Evolutionary conservation across 176 grass and related monocot species (phyloP).

Genomic region (Panicum miliaceum): DNA sequence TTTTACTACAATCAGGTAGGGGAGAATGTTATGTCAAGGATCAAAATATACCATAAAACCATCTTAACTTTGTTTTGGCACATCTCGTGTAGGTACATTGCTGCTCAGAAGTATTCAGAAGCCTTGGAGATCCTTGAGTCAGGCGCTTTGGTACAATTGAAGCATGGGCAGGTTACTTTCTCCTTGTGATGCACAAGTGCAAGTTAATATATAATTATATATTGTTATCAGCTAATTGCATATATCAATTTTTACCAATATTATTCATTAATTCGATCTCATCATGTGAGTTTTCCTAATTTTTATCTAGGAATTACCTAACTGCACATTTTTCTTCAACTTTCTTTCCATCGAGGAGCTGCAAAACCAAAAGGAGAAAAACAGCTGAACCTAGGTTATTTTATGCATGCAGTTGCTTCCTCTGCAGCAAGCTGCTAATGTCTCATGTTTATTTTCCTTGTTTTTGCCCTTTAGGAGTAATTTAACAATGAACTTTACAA

Average conservation of each 20-base stretch:
- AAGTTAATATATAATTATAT: background rate
- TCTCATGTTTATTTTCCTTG: slow-evolving; percentile 5
- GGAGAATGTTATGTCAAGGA: background rate
- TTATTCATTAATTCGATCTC: background rate
- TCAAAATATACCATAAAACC: slow-evolving; percentile 16
- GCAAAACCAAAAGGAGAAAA: slow-evolving; percentile 4
- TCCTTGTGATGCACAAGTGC: slow-evolving; percentile 10
- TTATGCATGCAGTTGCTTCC: slow-evolving; percentile 12
- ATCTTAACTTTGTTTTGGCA: slow-evolving; percentile 38
- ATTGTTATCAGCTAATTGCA: background rate
- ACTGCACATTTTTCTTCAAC: slow-evolving; percentile 14
- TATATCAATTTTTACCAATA: slow-evolving; percentile 23
- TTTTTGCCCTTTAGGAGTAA: background rate
- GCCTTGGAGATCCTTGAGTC: slow-evolving; percentile 88
- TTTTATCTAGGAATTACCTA: slow-evolving; percentile 3
- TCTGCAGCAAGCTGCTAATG: background rate
- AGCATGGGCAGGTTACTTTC: slow-evolving; percentile 82
- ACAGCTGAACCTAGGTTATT: slow-evolving; percentile 15
- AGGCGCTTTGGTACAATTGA: slow-evolving; percentile 84
- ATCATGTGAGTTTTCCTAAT: slow-evolving; percentile 4
- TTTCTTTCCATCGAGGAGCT: background rate
- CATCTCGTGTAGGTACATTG: slow-evolving; percentile 66
- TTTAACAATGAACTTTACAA: background rate
- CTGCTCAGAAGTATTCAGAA: slow-evolving; percentile 78
- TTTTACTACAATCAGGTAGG: background rate